Percentiles rank a stretch among this genome's conserved stretches.
These are phyloP conservation scores for Sphaerulina musiva DNA, from an alignment of 2,329 filamentous ascomycete species.

Conservation along the genomic window DNA sequence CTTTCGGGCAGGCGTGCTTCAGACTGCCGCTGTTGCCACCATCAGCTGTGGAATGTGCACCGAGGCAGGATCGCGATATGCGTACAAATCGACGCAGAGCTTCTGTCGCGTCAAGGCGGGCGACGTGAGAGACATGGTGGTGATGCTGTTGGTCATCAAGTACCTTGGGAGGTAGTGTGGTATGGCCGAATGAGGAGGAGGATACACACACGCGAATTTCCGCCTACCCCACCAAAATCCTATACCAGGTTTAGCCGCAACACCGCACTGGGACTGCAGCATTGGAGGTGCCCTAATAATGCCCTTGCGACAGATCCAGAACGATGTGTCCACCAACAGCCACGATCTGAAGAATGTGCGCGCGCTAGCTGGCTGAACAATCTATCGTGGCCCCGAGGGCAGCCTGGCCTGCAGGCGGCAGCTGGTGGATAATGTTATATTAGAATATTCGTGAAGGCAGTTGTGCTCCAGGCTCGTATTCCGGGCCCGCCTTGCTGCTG, in stretches of 20 bases:
- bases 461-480: not conserved
- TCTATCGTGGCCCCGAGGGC: no score
- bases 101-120: conserved; percentile 61
- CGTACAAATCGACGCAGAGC: conserved; percentile 72
- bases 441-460: no score
- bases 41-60: conserved; percentile 1
- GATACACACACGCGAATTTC: not conserved
- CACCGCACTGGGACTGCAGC: not conserved
- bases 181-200: not conserved
- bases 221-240: not conserved
- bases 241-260: conserved; percentile 1
- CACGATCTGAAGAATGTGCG: not conserved
- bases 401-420: no score
- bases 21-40: conserved; percentile 23
- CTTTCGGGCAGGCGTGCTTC: conserved; percentile 66
- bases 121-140: conserved; percentile 19
- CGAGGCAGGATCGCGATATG: not conserved
- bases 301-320: not conserved
- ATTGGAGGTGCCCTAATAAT: not conserved
- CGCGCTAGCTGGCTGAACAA: no score
- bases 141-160: not conserved
- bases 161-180: not conserved
- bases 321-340: not conserved
- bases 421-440: no score
- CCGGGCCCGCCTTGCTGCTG: not conserved